Conservation (phyloP, 768 basidiomycete genomes). For the Hypsizygus marmoreus region DNA sequence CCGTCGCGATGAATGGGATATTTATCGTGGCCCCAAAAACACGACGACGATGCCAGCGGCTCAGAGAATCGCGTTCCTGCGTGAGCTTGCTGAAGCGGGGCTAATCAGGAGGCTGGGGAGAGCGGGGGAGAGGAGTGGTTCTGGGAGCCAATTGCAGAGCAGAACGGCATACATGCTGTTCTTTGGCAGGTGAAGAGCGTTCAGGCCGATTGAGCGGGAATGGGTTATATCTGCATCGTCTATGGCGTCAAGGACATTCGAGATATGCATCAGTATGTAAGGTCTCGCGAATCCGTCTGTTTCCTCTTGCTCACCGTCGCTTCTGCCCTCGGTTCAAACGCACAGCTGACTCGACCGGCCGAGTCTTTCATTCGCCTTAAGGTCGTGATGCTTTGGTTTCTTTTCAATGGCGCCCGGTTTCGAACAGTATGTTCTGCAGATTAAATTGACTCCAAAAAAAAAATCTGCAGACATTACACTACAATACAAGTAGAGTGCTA, state of each 20-base stretch:
- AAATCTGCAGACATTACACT: too few species aligned
- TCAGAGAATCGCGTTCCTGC: conserved; percentile 1
- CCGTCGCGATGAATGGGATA: conserved; percentile 1
- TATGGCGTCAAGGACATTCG: conserved; percentile 1
- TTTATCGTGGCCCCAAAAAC: conserved; percentile 1
- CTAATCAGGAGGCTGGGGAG: conserved; percentile 2
- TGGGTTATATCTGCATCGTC: background rate
- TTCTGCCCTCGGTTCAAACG: too few species aligned
- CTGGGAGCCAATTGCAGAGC: conserved; percentile 2
- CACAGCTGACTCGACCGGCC: background rate
- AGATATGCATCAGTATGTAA: conserved; percentile 2
- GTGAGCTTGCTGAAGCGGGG: conserved; percentile 1
- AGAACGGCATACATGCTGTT: conserved; percentile 1
- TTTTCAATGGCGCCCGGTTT: too few species aligned
- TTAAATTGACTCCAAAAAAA: too few species aligned
- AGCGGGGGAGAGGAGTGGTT: conserved; percentile 4
- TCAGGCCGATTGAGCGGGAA: background rate
- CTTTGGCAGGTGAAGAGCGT: conserved; percentile 6
- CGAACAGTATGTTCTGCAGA: too few species aligned
- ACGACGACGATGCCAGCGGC: conserved; percentile 1
- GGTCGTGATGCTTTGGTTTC: too few species aligned
- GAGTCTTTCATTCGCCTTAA: background rate
- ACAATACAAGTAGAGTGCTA: too few species aligned
- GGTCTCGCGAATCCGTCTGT: background rate
- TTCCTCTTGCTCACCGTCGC: background rate